Percentiles rank a stretch among this genome's conserved stretches.
Evolutionary conservation across 2,329 filamentous ascomycete species (phyloP).

Genomic region (Fusarium falciforme): DNA sequence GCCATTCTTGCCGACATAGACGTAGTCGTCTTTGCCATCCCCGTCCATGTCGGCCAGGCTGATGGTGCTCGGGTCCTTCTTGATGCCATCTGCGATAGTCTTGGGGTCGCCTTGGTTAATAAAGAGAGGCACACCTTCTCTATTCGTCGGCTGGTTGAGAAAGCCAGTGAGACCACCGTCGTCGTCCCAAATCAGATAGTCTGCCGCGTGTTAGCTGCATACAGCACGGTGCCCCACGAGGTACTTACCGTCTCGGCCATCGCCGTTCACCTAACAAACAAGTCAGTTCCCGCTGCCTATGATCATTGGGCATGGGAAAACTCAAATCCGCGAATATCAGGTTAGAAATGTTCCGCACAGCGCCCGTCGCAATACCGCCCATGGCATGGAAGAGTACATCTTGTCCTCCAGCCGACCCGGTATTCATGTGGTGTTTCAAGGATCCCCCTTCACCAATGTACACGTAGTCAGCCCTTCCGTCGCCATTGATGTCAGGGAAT

Average conservation of each 20-base stretch:
- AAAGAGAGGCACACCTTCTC: constrained; percentile 10
- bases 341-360: neutral
- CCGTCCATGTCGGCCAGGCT: constrained; percentile 37
- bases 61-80: constrained; percentile 17
- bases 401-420: constrained; percentile 6
- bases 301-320: neutral
- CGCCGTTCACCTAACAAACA: constrained; percentile 7
- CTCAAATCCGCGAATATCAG: constrained; percentile 17
- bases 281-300: neutral
- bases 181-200: constrained; percentile 25
- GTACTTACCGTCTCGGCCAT: constrained; percentile 14
- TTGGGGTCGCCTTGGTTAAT: constrained; percentile 1
- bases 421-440: constrained; percentile 35
- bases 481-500: constrained; percentile 44
- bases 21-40: constrained; percentile 29
- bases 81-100: constrained; percentile 14
- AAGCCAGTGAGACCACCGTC: constrained; percentile 13
- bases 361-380: constrained; percentile 7
- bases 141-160: constrained; percentile 10
- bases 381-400: neutral
- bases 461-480: constrained; percentile 42
- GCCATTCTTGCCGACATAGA: constrained; percentile 26
- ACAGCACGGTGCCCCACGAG: neutral
- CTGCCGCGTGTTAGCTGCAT: neutral
- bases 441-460: constrained; percentile 36